These are phyloP conservation scores for Eimeria tenella DNA, from an alignment of 169 alveolate genomes.

Conservation along the genomic window DNA sequence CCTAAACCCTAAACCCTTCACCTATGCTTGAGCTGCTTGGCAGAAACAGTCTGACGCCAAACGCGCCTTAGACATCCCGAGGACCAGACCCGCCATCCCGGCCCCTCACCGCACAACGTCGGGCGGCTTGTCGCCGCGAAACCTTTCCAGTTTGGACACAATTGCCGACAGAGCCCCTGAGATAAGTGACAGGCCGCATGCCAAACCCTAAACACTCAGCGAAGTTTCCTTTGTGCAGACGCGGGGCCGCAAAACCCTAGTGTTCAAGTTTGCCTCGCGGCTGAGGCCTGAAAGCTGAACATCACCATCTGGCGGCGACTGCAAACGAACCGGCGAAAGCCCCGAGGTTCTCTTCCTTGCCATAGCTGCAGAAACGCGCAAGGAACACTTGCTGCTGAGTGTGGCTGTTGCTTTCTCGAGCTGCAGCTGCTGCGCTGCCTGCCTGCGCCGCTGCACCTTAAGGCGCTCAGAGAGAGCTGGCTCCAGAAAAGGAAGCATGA, in stretches of 20 bases:
- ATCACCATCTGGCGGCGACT: background rate
- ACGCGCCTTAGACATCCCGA: no score
- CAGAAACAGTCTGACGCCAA: no score
- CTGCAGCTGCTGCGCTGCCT: conserved; percentile 39
- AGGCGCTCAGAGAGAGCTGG: background rate
- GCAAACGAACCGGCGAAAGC: conserved; percentile 79
- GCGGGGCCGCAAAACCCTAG: no score
- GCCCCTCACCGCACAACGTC: conserved; percentile 58
- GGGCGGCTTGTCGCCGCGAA: conserved; percentile 77
- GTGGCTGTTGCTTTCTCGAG: background rate
- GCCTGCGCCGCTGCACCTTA: background rate
- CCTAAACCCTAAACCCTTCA: background rate
- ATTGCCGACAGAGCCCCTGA: conserved; percentile 86
- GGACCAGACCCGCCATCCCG: background rate
- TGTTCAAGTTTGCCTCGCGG: no score
- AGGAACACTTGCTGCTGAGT: background rate
- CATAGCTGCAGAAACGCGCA: conserved; percentile 80
- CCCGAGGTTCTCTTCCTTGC: conserved; percentile 85
- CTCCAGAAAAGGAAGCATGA: background rate
- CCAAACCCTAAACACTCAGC: background rate
- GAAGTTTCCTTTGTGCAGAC: background rate
- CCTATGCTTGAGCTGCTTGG: background rate
- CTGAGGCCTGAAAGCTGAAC: background rate
- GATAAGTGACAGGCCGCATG: background rate
- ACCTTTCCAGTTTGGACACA: conserved; percentile 86